Evolutionary conservation across 2,329 filamentous ascomycete species (phyloP).

Genomic region (Aspergillus floridensis): DNA sequence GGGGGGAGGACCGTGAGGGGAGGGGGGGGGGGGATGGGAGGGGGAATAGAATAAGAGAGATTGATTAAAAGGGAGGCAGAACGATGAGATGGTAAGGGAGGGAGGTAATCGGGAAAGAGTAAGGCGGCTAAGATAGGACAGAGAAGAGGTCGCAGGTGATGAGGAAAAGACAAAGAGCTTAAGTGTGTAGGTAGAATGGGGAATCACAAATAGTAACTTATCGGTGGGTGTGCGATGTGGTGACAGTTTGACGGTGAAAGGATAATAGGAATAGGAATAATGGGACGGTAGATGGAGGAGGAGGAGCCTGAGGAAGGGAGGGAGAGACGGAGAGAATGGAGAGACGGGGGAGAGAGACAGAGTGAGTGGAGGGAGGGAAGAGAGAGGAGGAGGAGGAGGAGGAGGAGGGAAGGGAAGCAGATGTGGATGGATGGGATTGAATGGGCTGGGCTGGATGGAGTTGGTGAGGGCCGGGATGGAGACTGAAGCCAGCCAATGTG

Average conservation of each 20-base stretch:
- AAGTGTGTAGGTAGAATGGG: no score
- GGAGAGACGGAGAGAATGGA: slow-evolving; percentile 1
- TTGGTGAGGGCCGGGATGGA: background rate
- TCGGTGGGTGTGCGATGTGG: slow-evolving; percentile 2
- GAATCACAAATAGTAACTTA: background rate
- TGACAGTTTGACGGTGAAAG: slow-evolving; percentile 9
- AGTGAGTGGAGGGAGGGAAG: slow-evolving; percentile 4
- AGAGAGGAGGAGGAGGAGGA: background rate
- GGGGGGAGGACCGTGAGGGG: slow-evolving; percentile 5
- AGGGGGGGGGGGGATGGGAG: slow-evolving; percentile 2
- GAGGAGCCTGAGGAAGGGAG: slow-evolving; percentile 1
- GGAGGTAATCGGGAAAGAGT: slow-evolving; percentile 10
- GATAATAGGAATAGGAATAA: slow-evolving; percentile 1
- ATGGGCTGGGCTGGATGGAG: slow-evolving; percentile 6
- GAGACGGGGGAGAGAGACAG: slow-evolving; percentile 3
- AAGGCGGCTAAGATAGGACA: slow-evolving; percentile 11
- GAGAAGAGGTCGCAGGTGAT: background rate
- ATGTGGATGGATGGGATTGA: no score
- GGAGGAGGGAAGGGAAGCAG: background rate
- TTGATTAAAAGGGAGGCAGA: slow-evolving; percentile 5
- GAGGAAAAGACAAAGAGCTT: background rate
- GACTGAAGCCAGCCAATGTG: slow-evolving; percentile 20
- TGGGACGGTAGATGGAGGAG: slow-evolving; percentile 2
- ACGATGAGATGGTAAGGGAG: slow-evolving; percentile 4
- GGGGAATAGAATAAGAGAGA: slow-evolving; percentile 6